Evolutionary conservation across 768 basidiomycete genomes (phyloP).

Genomic region (Kwoniella botswanensis): DNA sequence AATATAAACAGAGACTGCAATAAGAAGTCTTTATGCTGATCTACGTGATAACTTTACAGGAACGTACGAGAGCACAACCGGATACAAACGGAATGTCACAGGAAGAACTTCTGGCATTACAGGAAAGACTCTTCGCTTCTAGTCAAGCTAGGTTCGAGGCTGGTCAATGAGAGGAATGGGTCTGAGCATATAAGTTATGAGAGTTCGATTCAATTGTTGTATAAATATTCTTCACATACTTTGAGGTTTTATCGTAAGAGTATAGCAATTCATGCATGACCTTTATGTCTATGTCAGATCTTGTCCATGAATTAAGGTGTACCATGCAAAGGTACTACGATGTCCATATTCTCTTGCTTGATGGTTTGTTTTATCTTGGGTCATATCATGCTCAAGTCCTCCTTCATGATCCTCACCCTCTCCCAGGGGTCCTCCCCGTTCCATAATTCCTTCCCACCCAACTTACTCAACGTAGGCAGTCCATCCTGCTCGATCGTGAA

Average conservation of each 20-base stretch:
- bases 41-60: constrained; percentile 28
- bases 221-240: not conserved
- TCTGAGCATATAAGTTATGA: not conserved
- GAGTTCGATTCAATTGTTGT: not conserved
- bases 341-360: too few relatives aligned
- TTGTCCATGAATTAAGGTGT: not conserved
- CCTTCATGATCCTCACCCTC: constrained; percentile 13
- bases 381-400: not conserved
- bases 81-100: constrained; percentile 84
- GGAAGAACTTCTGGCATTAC: constrained; percentile 83
- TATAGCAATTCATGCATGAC: not conserved
- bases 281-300: not conserved
- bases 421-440: constrained; percentile 26
- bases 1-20: too few relatives aligned
- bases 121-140: constrained; percentile 91
- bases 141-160: constrained; percentile 65
- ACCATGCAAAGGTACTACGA: too few relatives aligned
- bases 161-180: constrained; percentile 24
- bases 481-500: constrained; percentile 39
- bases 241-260: not conserved
- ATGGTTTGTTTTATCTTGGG: too few relatives aligned
- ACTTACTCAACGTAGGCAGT: constrained; percentile 8
- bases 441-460: constrained; percentile 25
- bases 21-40: too few relatives aligned
- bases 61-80: constrained; percentile 45